These are phyloP conservation scores for Aphanomyces astaci DNA, from an alignment of 352 stramenopile genomes.

Conservation along the genomic window DNA sequence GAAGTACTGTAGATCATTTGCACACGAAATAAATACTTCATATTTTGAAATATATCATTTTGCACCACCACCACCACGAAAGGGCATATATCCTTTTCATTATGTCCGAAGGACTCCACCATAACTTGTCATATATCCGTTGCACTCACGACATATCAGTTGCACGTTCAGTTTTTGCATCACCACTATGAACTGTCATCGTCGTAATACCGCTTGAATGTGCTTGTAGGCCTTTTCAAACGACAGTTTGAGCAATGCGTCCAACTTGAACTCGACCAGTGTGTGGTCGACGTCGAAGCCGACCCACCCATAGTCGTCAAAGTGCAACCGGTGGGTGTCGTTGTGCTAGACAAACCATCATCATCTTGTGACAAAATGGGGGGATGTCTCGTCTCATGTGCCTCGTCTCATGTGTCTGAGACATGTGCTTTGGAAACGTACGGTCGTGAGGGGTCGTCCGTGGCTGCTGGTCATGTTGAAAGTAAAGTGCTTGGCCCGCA, in stretches of 20 bases:
- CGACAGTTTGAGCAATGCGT: slow-evolving; percentile 35
- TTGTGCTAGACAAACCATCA: not conserved
- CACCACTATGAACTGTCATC: not conserved
- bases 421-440: not conserved
- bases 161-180: too few species aligned
- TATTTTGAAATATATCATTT: too few species aligned
- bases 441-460: not conserved
- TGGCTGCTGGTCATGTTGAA: not conserved
- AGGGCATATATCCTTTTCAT: too few species aligned
- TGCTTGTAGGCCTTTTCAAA: slow-evolving; percentile 39
- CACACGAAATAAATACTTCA: too few species aligned
- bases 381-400: too few species aligned
- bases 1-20: too few species aligned
- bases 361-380: too few species aligned
- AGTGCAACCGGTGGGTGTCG: not conserved
- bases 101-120: too few species aligned
- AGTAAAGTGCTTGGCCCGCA: slow-evolving; percentile 36
- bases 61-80: too few species aligned
- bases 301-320: slow-evolving; percentile 43
- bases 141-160: too few species aligned
- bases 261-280: slow-evolving; percentile 40
- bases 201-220: slow-evolving; percentile 32
- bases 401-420: not conserved
- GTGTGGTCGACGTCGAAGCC: slow-evolving; percentile 54
- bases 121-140: too few species aligned